Conservation (phyloP, 257 asterid genomes). For the Jacaranda copaia region DNA sequence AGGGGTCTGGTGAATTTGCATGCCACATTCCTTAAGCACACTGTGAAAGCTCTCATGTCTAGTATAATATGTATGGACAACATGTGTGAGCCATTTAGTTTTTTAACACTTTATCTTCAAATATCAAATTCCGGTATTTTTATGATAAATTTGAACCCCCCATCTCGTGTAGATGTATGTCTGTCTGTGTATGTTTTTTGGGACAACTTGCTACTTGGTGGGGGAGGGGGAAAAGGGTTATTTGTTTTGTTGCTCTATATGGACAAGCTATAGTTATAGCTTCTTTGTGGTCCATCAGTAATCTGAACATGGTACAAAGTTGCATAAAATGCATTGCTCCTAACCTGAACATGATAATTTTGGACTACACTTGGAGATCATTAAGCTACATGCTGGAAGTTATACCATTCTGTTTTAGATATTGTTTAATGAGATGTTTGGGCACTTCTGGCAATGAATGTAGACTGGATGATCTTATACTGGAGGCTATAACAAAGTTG, state of each 20-base stretch:
- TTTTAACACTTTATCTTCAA: neutral
- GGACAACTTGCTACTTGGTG: neutral
- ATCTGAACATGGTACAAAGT: constrained; percentile 16
- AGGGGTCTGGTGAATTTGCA: constrained; percentile 9
- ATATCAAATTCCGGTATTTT: neutral
- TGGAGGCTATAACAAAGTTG: constrained; percentile 86
- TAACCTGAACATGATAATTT: constrained; percentile 8
- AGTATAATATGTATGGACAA: neutral
- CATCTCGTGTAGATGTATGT: neutral
- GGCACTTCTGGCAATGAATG: constrained; percentile 35
- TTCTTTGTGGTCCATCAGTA: neutral
- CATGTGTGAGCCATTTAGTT: neutral
- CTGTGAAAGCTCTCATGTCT: neutral
- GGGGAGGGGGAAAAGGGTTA: neutral
- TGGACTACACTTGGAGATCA: neutral
- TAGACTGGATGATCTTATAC: constrained; percentile 77
- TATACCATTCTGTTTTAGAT: constrained; percentile 12
- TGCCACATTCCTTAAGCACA: neutral
- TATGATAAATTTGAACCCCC: neutral
- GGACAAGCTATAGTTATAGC: neutral
- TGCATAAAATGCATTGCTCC: neutral
- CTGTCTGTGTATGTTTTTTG: neutral
- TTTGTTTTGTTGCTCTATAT: neutral
- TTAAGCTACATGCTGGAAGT: constrained; percentile 4
- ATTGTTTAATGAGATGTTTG: constrained; percentile 29